Base-by-base conservation (phyloP, 345 rosid species). In the Syzygium jambos region DNA sequence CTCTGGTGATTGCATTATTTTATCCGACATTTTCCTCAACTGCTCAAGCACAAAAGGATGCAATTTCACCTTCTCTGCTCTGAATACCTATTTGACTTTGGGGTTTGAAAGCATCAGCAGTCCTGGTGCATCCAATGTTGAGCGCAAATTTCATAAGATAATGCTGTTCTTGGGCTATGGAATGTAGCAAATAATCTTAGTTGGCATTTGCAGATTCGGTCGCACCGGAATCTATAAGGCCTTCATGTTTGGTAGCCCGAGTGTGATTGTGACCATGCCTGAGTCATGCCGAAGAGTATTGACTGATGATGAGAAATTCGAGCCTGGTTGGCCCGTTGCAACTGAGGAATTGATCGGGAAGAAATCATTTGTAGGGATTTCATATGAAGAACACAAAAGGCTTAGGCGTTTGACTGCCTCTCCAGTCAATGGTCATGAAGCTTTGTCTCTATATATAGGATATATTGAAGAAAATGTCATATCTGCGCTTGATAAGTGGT, bases 351-450 rank as follows among this genome's bases (percentile, higher is more conserved):
- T 97, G 43, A 93, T 97, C 2, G 99, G 98, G 2, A 93, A 87
- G 91, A 97, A 96, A 85, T 97, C 99, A 5, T 97, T 97, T 88
- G 21, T 95, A 11, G 91, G 93, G 55, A 94, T 96, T 84, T 92
- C 98, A 17, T 89, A 53, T 17, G 95, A 97, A 88, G 98, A 97
- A 84, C 98, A 97, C 94, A 97, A 95, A 92, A 93, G 96, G 84
- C 98, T 97, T 52, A 90, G 98, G 83, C 93, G 94, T 34, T 87
- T 97, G 63, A 96, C 99, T 1, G 90, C 98, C 1, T 88, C 99
- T 88, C 95, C 98, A 6, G 93, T 97, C 85, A 97, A 97, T 86
- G 98, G 98, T 16, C 93, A 88, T 46, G 98, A 97, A 87, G 96
- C 98, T 25, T 90, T 97, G 86, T 92, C 95, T 56, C 27, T 89